Evolutionary conservation across 371 early-diverging fungal genomes (phyloP), one percentile per base, ranked within the genome.

Genomic region (Mucor circinelloides): DNA sequence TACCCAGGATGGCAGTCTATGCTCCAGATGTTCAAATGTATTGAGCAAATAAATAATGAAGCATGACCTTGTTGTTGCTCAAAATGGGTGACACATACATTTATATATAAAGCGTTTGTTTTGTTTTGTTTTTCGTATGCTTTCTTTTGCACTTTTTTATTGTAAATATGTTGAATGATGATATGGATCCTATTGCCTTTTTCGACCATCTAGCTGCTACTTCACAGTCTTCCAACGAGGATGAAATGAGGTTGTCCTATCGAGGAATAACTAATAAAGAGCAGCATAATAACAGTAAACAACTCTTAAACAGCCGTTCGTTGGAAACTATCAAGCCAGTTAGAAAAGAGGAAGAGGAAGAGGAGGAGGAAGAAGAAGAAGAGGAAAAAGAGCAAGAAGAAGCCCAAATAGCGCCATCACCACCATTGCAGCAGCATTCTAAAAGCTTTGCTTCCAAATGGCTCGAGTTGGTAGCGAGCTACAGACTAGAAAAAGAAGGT

Each of bases 21-120:
- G 86, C 63, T 21, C 64, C 12, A 64, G 86, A 57, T 86, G 86
- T 64, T 52, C 71, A 38, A 38, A 64, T 42, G 80, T 82, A 31
- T 76, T 54, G 38, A 55, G 25, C 50, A 52, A 69, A 66, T 64
- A 67, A 52, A 54, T 31, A 55, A 36, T 56, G 44, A 31, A 55
- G 46, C 40, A 57, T 36, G 62, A 48, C 19, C 36, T 38, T 25
- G 25, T 50, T 48, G 50, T 50, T 50, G 12, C 50, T 50, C 21
- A 50, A 50, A 55, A 9, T 30, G 8, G 46, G 25, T n/a, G 17
- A 54, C 54, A 48, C 40, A 59, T 52, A 36, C 30, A 30, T 28
- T 9, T 52, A 52, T 28, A 48, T 48, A 21, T 48, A 48, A 25
- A 50, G 25, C 10, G 12, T 36, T 50, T 50, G 50, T 50, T 50